phyloP scores from a whole-genome alignment of 192 early-diverging fungal genomes.

The Rhizoclosmatium sp. region DNA sequence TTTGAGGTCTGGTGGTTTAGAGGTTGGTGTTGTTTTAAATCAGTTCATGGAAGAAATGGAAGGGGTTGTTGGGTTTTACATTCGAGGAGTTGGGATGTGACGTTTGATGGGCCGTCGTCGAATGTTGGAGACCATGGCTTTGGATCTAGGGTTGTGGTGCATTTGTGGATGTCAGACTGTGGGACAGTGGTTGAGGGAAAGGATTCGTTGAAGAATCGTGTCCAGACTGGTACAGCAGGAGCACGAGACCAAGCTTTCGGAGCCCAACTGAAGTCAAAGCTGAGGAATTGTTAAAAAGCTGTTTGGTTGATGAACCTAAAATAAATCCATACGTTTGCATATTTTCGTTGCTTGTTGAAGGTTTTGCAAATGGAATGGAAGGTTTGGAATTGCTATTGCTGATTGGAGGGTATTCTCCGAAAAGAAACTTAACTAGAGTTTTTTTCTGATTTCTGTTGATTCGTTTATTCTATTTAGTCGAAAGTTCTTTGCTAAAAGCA shows the following conservation, averaged over 20 bases:
- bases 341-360: not conserved
- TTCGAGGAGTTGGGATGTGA: too few species aligned
- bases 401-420: not conserved
- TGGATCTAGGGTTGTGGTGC: conserved; percentile 9
- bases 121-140: conserved; percentile 44
- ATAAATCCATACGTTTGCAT: too few species aligned
- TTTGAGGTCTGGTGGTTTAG: not conserved
- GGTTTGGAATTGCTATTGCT: not conserved
- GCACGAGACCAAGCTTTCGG: not conserved
- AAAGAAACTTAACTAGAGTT: not conserved
- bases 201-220: not conserved
- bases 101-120: conserved; percentile 38
- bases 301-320: too few species aligned
- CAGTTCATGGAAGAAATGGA: too few species aligned
- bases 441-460: too few species aligned
- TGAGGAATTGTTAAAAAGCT: not conserved
- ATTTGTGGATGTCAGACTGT: conserved; percentile 35
- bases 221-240: conserved; percentile 6
- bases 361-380: not conserved
- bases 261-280: not conserved
- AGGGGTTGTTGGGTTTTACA: too few species aligned
- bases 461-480: too few species aligned
- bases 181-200: not conserved
- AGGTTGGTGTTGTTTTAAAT: too few species aligned
- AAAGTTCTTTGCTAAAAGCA: too few species aligned